phyloP scores from a whole-genome alignment of 139 green algal species.

The Medakamo hakoo region DNA sequence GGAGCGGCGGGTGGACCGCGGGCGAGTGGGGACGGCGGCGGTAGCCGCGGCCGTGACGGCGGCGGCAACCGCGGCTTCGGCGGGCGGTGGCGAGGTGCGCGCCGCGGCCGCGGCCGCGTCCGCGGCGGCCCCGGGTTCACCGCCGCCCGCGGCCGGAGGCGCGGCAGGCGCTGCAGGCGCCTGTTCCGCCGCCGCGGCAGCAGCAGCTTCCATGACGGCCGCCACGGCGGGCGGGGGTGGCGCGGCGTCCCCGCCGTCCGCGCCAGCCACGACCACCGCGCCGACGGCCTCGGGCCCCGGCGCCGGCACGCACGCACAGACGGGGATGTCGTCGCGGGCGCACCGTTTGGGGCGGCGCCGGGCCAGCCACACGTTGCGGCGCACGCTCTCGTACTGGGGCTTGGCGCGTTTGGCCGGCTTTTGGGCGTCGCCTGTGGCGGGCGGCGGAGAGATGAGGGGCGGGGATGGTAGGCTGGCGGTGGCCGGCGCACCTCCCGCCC shows the following conservation, averaged over 20 bases:
- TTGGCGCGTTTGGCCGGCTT: too few species aligned
- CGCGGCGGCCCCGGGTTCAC: not conserved
- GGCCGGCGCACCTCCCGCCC: too few species aligned
- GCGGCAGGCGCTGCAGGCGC: conserved; percentile 1
- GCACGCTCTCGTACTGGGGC: conserved; percentile 38
- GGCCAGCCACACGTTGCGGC: conserved; percentile 39
- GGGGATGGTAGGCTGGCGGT: too few species aligned
- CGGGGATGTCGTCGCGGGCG: conserved; percentile 33
- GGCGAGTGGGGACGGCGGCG: too few species aligned
- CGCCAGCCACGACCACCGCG: not conserved
- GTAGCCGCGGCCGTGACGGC: not conserved
- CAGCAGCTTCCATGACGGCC: not conserved
- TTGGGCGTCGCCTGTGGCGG: too few species aligned
- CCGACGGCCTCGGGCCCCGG: not conserved
- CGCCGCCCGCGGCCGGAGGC: not conserved
- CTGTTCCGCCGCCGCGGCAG: not conserved
- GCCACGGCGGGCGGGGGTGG: not conserved
- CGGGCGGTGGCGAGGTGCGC: not conserved
- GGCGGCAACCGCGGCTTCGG: not conserved
- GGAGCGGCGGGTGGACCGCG: not conserved
- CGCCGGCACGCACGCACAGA: conserved; percentile 28
- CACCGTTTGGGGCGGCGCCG: conserved; percentile 40
- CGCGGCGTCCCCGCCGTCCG: not conserved
- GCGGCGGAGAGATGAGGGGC: too few species aligned
- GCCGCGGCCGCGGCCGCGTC: not conserved